phyloP scores from a whole-genome alignment of 768 basidiomycete genomes.

The Mycena sanguinolenta region DNA sequence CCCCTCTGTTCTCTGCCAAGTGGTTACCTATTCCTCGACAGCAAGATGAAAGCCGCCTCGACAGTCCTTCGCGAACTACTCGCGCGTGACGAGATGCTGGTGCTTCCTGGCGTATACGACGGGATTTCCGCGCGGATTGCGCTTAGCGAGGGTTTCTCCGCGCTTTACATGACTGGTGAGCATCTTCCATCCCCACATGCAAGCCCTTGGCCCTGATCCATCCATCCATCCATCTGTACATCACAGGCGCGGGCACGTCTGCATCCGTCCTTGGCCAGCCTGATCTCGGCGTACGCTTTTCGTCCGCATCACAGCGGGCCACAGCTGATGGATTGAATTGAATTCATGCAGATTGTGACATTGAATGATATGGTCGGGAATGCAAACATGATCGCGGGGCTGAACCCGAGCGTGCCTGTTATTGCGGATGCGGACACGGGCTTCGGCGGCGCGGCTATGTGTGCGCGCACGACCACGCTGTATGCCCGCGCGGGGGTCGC shows the following conservation, averaged over 20 bases:
- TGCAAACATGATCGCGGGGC: conserved; percentile 62
- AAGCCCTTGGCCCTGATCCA: background rate
- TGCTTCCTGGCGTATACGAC: conserved; percentile 59
- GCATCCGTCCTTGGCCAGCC: conserved; percentile 69
- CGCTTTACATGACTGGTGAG: conserved; percentile 65
- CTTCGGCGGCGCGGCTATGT: conserved; percentile 69
- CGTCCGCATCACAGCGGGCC: background rate
- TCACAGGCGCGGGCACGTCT: conserved; percentile 60
- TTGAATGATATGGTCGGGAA: conserved; percentile 44
- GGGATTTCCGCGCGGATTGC: conserved; percentile 67
- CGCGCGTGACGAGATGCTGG: conserved; percentile 29
- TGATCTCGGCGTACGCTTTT: conserved; percentile 51
- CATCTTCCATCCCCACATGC: background rate
- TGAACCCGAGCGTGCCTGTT: conserved; percentile 61
- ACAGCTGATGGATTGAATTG: background rate
- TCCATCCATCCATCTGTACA: background rate
- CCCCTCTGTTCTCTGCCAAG: background rate
- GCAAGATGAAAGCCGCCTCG: conserved; percentile 29
- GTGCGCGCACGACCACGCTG: conserved; percentile 65
- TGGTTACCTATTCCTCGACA: background rate
- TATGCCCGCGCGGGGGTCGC: conserved; percentile 66
- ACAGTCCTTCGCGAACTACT: conserved; percentile 33
- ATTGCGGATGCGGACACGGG: conserved; percentile 73
- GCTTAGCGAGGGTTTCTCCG: conserved; percentile 64
- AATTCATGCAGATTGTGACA: conserved; percentile 23